Conservation (phyloP, 768 basidiomycete genomes). For the Daedaleopsis sinensis region DNA sequence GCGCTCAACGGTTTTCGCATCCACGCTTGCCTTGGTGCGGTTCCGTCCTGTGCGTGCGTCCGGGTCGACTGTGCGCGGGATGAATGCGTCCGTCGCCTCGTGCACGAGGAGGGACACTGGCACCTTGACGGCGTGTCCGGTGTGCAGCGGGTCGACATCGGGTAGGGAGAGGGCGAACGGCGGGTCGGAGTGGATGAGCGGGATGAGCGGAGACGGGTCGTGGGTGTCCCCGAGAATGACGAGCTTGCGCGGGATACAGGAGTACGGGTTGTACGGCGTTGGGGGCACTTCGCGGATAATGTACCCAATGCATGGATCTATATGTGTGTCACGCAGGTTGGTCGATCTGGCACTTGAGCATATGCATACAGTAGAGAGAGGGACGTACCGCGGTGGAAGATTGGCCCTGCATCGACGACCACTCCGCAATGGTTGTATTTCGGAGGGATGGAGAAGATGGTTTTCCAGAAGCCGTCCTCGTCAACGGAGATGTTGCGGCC, state of each 20-base stretch:
- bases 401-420: conserved; percentile 73
- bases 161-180: conserved; percentile 9
- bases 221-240: conserved; percentile 80
- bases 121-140: conserved; percentile 1
- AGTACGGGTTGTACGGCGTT: conserved; percentile 4
- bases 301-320: conserved; percentile 83
- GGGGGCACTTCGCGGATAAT: conserved; percentile 61
- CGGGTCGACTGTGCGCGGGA: conserved; percentile 58
- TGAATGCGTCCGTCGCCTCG: conserved; percentile 78
- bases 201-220: conserved; percentile 61
- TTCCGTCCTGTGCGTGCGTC: conserved; percentile 45
- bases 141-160: conserved; percentile 40
- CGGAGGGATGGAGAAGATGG: conserved; percentile 43
- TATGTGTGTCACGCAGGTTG: background rate
- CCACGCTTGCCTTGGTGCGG: conserved; percentile 39
- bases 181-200: conserved; percentile 39
- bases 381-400: conserved; percentile 70
- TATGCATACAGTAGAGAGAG: background rate
- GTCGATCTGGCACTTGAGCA: background rate
- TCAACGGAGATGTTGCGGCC: conserved; percentile 62
- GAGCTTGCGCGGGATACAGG: conserved; percentile 56
- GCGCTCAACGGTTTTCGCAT: conserved; percentile 52
- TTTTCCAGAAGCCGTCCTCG: conserved; percentile 65
- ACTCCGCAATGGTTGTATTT: conserved; percentile 31
- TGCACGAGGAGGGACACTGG: conserved; percentile 71